These are phyloP conservation scores for Neurospora sp. DNA, from an alignment of 495 filamentous ascomycete genomes.

Conservation along the genomic window DNA sequence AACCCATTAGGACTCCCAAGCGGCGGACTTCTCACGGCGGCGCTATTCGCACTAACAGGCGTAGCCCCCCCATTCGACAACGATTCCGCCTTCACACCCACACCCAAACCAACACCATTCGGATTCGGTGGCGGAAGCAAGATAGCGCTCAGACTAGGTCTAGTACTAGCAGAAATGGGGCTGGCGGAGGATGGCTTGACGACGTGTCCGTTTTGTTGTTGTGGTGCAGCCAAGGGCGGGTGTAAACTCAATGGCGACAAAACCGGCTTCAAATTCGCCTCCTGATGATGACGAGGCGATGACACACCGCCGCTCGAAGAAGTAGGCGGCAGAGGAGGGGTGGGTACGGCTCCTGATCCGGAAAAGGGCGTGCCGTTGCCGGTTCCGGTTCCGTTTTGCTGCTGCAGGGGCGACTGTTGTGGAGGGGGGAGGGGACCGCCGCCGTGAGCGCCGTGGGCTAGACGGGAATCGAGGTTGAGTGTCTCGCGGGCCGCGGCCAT, in stretches of 20 bases:
- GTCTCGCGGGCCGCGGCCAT: background rate
- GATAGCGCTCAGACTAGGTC: background rate
- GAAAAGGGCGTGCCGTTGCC: background rate
- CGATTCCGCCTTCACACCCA: too few species aligned
- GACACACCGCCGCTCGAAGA: background rate
- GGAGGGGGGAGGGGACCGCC: conserved; percentile 6
- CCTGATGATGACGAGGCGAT: background rate
- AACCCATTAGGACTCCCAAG: background rate
- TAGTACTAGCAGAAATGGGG: background rate
- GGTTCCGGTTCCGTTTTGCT: background rate
- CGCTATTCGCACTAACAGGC: background rate
- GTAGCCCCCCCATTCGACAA: background rate
- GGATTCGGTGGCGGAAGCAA: background rate
- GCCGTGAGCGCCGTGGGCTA: background rate
- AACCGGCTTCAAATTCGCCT: background rate
- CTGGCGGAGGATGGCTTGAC: background rate
- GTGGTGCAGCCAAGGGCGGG: background rate
- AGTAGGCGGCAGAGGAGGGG: background rate
- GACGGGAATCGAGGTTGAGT: background rate
- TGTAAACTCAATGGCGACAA: background rate
- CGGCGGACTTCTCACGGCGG: background rate
- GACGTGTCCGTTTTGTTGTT: background rate
- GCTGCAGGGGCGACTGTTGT: background rate
- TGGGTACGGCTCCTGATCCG: background rate
- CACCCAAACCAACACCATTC: background rate